phyloP scores from a whole-genome alignment of 1,284 basidiomycete genomes.

The Rhodotorula sp. region DNA sequence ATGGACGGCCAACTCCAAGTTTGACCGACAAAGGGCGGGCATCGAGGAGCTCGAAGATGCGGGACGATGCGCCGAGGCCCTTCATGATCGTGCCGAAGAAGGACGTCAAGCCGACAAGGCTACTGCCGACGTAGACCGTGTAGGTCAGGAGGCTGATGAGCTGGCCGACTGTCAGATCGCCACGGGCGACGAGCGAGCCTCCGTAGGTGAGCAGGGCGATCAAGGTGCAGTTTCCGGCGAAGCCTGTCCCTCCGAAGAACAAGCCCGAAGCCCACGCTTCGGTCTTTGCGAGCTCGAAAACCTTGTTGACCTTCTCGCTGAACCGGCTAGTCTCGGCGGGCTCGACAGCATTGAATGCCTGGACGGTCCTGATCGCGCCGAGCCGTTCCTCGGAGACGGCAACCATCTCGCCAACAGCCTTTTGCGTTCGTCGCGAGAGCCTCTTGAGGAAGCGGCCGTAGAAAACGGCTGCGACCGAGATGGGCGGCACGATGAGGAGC shows the following conservation, averaged over 20 bases:
- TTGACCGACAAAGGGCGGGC: conserved; percentile 59
- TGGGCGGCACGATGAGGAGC: conserved; percentile 83
- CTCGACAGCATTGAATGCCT: conserved; percentile 76
- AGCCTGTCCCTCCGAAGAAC: conserved; percentile 61
- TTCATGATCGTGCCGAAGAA: conserved; percentile 55
- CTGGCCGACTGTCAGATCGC: conserved; percentile 85
- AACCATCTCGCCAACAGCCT: conserved; percentile 49
- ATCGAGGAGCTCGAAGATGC: conserved; percentile 90
- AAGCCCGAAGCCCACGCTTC: conserved; percentile 86
- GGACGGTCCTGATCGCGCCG: conserved; percentile 87
- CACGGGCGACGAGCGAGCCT: conserved; percentile 81
- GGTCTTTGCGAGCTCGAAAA: conserved; percentile 74
- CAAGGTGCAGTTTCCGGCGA: conserved; percentile 82
- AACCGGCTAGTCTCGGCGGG: conserved; percentile 64
- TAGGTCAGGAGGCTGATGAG: conserved; percentile 88
- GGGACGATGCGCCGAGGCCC: conserved; percentile 85
- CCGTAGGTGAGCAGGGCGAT: conserved; percentile 89
- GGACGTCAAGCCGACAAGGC: conserved; percentile 49
- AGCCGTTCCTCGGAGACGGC: conserved; percentile 80
- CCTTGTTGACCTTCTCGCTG: conserved; percentile 59
- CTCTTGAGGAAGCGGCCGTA: conserved; percentile 93
- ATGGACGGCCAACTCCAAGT: conserved; percentile 57
- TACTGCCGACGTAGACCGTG: conserved; percentile 53
- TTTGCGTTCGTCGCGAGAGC: conserved; percentile 87
- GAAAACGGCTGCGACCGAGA: conserved; percentile 91